Evolutionary conservation across 1,284 basidiomycete genomes (phyloP), one percentile per base, ranked within the genome.

Genomic region (Singerocomus inundabilis): DNA sequence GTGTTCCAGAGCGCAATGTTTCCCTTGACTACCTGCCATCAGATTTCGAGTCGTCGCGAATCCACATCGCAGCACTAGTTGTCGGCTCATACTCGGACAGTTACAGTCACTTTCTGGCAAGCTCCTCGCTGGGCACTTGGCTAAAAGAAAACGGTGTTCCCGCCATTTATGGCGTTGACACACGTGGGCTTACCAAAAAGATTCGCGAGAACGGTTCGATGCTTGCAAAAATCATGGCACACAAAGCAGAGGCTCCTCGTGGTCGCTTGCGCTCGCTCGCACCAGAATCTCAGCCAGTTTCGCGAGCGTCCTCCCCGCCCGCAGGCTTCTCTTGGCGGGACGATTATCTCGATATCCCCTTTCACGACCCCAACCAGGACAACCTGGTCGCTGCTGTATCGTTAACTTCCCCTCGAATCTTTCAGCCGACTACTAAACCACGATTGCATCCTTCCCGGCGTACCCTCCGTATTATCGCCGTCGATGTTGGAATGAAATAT

Each of bases 401-500:
- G 7, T 84, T 81, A 35, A 68, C 77, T 44, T 66, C 77, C 51
- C 84, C 95, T 2, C 80, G 82, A 46, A 62, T 95, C 25, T 94
- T 89, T 78, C 78, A 79, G 50, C 82, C 89, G 39, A 70, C 73
- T 32, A 64, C 70, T 32, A 76, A 77, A 37, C 75, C 82, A 28
- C 79, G 80, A 53, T 66, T 85, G 44, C 93, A 99, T 70, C 91
- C 93, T 2, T 85, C 84, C 3, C 82, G 83, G 43, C 84, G 94
- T 44, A 76, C 84, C 1, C 68, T 99, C 33, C 88, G 97, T 55
- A 82, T 99, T 43, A 66, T 99, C 21, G 93, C 93, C 5, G 76
- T 99, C 50, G 97, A 99, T 70, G 95, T 99, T 48, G 97, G 97
- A 37, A 98, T 99, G 91, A 99, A 99, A 75, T 96, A 89, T 76